Evolutionary conservation across 495 filamentous ascomycete species (phyloP).

Genomic region (Evansstolkia leycettana): DNA sequence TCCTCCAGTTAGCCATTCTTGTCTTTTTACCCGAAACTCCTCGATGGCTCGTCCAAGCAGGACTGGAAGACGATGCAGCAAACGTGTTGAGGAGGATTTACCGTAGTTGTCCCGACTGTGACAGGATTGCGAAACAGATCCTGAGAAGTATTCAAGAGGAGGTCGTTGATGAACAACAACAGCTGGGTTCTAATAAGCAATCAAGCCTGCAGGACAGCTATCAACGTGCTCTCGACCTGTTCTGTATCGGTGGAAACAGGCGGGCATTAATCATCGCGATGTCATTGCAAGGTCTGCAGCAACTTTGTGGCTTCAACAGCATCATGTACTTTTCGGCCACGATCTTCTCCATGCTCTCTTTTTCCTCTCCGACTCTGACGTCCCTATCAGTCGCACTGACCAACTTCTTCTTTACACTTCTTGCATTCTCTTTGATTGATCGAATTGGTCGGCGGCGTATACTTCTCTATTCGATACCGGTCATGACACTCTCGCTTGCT

Average conservation of each 20-base stretch:
- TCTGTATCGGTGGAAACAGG: constrained; percentile 51
- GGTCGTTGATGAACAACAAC: constrained; percentile 50
- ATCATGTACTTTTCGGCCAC: constrained; percentile 95
- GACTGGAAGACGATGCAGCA: constrained; percentile 44
- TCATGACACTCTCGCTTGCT: constrained; percentile 65
- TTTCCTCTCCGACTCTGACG: constrained; percentile 67
- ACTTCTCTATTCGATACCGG: constrained; percentile 69
- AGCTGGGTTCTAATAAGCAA: constrained; percentile 10
- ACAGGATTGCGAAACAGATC: constrained; percentile 39
- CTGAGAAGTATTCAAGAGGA: constrained; percentile 57
- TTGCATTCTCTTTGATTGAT: constrained; percentile 71
- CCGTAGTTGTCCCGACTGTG: constrained; percentile 32
- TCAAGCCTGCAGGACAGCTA: constrained; percentile 17
- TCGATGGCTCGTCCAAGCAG: constrained; percentile 68
- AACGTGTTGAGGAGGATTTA: constrained; percentile 53
- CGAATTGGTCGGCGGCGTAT: constrained; percentile 69
- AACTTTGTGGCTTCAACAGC: constrained; percentile 84
- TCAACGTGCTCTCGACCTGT: constrained; percentile 40
- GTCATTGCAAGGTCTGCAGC: constrained; percentile 77
- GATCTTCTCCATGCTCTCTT: constrained; percentile 71
- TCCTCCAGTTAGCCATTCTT: constrained; percentile 54
- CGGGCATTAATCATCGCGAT: constrained; percentile 75
- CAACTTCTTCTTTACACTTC: constrained; percentile 70
- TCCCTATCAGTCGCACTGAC: constrained; percentile 72
- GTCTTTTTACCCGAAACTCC: constrained; percentile 72